phyloP scores from a whole-genome alignment of 257 asterid species.

The Lavandula angustifolia region DNA sequence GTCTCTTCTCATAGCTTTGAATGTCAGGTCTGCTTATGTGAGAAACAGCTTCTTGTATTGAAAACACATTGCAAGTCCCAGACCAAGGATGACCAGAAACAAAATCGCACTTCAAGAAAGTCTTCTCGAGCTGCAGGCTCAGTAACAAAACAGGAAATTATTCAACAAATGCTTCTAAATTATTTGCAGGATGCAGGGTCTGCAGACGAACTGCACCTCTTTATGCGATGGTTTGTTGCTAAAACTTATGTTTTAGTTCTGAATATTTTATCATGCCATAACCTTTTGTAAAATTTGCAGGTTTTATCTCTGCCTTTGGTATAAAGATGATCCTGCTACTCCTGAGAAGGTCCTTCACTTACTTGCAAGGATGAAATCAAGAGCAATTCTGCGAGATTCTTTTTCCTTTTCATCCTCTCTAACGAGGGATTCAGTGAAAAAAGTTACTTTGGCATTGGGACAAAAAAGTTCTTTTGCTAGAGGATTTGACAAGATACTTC shows the following conservation, averaged over 20 bases:
- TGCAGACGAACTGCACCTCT: conserved; percentile 65
- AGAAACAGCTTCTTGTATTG: conserved; percentile 73
- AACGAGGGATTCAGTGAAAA: conserved; percentile 81
- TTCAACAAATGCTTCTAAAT: conserved; percentile 93
- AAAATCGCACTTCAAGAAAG: conserved; percentile 43
- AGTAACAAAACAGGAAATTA: conserved; percentile 64
- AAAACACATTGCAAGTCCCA: conserved; percentile 61
- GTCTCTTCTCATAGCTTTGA: conserved; percentile 50
- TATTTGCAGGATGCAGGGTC: conserved; percentile 83
- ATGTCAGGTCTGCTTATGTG: conserved; percentile 75
- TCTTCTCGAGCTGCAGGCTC: conserved; percentile 48
- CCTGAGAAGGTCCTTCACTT: conserved; percentile 58
- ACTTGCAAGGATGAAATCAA: conserved; percentile 75
- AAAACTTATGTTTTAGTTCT: conserved; percentile 25
- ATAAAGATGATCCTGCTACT: conserved; percentile 86
- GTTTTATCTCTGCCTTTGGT: conserved; percentile 98
- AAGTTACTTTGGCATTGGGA: conserved; percentile 79
- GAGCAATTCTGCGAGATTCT: conserved; percentile 70
- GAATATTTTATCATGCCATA: conserved; percentile 24
- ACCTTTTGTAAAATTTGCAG: conserved; percentile 50
- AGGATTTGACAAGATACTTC: conserved; percentile 97
- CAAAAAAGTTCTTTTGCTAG: conserved; percentile 87
- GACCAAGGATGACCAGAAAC: conserved; percentile 53
- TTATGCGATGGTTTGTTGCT: conserved; percentile 79
- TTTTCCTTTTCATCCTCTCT: conserved; percentile 50